Conservation (phyloP, 306 rosid genomes). For the Astragalus membranaceus region DNA sequence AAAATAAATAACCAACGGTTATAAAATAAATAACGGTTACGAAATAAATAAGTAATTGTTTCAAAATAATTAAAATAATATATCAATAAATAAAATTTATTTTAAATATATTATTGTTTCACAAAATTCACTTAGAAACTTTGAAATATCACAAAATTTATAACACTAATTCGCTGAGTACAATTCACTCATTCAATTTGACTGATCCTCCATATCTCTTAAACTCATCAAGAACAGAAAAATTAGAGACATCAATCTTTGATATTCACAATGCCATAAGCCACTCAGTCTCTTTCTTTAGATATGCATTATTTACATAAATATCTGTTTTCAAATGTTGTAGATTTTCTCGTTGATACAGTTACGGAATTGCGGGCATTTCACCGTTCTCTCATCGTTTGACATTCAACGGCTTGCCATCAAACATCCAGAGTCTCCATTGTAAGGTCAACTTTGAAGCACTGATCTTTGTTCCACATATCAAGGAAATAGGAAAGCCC, state of each 20-base stretch:
- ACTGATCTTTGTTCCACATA: slow-evolving; percentile 71
- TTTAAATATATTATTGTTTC: too few relatives aligned
- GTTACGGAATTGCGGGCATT: slow-evolving; percentile 90
- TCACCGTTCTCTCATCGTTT: slow-evolving; percentile 97
- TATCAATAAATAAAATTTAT: too few relatives aligned
- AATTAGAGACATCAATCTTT: background rate
- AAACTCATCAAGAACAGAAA: background rate
- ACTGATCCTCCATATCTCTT: background rate
- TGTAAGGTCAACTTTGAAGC: slow-evolving; percentile 98
- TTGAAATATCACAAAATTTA: too few relatives aligned
- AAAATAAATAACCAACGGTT: too few relatives aligned
- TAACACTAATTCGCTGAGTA: background rate
- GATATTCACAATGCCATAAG: background rate
- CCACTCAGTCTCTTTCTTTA: slow-evolving; percentile 13
- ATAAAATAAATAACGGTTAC: too few relatives aligned
- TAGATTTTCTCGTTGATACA: slow-evolving; percentile 43
- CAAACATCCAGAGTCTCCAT: slow-evolving; percentile 76
- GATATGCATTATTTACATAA: slow-evolving; percentile 11
- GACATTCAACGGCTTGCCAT: slow-evolving; percentile 83
- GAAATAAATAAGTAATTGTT: too few relatives aligned
- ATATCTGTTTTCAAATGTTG: slow-evolving; percentile 32
- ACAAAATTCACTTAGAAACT: too few relatives aligned
- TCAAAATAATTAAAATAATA: too few relatives aligned
- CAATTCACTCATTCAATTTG: background rate
- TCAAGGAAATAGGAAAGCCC: slow-evolving; percentile 63